These are phyloP conservation scores for Tolypocladium guangdongense DNA, from an alignment of 2,329 filamentous ascomycete genomes.

Conservation along the genomic window DNA sequence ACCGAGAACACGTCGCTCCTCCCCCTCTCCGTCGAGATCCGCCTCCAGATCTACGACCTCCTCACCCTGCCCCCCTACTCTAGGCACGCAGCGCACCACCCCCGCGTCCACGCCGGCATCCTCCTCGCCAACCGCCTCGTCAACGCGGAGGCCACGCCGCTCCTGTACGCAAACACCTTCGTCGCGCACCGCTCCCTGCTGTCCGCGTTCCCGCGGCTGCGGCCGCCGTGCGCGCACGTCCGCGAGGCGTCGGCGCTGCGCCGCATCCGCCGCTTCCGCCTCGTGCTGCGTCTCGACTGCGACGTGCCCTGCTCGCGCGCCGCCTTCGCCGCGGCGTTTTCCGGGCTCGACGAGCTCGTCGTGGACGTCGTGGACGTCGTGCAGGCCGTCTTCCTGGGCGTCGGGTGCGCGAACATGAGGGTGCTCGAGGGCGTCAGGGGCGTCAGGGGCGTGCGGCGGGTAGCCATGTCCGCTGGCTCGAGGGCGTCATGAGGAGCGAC, in stretches of 20 bases:
- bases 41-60: conserved; percentile 34
- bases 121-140: conserved; percentile 29
- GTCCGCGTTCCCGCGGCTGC: conserved; percentile 28
- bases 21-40: conserved; percentile 32
- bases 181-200: conserved; percentile 29
- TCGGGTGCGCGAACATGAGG: conserved; percentile 24
- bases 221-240: conserved; percentile 19
- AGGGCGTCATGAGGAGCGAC: conserved; percentile 22
- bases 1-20: conserved; percentile 17
- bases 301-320: conserved; percentile 21
- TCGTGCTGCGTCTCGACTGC: conserved; percentile 30
- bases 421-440: conserved; percentile 32
- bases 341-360: conserved; percentile 26
- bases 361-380: conserved; percentile 27
- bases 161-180: conserved; percentile 36
- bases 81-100: conserved; percentile 6
- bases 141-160: conserved; percentile 26
- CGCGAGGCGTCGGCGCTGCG: conserved; percentile 15
- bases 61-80: conserved; percentile 23
- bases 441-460: conserved; percentile 23
- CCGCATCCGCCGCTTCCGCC: conserved; percentile 26
- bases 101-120: conserved; percentile 23
- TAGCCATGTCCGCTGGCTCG: conserved; percentile 25
- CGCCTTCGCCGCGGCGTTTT: conserved; percentile 22
- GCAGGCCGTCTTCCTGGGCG: conserved; percentile 27